These are phyloP conservation scores for Flaveria robusta DNA, from an alignment of 129 eudicot genomes.

Conservation along the genomic window DNA sequence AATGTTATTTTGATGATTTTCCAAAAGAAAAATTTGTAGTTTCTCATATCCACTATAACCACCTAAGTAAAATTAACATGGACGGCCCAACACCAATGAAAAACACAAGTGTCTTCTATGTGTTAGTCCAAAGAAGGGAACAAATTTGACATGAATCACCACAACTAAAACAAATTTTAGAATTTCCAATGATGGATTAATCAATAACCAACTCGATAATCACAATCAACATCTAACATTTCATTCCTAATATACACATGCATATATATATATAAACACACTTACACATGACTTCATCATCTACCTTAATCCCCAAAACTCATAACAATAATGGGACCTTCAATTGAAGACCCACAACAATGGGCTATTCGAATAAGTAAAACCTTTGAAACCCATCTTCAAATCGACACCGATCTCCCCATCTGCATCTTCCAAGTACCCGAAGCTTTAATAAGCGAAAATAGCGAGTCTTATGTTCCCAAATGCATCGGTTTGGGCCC, in stretches of 20 bases:
- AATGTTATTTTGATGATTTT: too few relatives aligned
- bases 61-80: background rate
- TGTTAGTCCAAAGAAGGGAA: conserved; percentile 33
- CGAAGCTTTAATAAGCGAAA: conserved; percentile 25
- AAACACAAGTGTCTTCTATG: background rate
- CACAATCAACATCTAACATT: background rate
- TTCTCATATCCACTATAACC: too few relatives aligned
- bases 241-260: background rate
- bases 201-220: conserved; percentile 38
- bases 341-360: conserved; percentile 13
- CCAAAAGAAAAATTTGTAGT: too few relatives aligned
- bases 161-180: conserved; percentile 25
- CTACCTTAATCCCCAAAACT: background rate
- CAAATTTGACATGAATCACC: conserved; percentile 22
- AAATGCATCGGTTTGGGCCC: conserved; percentile 46
- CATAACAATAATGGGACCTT: conserved; percentile 32
- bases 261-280: background rate
- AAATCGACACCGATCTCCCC: conserved; percentile 37
- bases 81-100: background rate
- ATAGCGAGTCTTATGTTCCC: conserved; percentile 45
- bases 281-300: conserved; percentile 9
- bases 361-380: conserved; percentile 38
- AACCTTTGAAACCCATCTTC: conserved; percentile 31
- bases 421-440: conserved; percentile 43
- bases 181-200: conserved; percentile 31